Evolutionary conservation across 2,329 filamentous ascomycete species (phyloP), one percentile per base, ranked within the genome.

Genomic region (Phyllosticta paracitricarpa): DNA sequence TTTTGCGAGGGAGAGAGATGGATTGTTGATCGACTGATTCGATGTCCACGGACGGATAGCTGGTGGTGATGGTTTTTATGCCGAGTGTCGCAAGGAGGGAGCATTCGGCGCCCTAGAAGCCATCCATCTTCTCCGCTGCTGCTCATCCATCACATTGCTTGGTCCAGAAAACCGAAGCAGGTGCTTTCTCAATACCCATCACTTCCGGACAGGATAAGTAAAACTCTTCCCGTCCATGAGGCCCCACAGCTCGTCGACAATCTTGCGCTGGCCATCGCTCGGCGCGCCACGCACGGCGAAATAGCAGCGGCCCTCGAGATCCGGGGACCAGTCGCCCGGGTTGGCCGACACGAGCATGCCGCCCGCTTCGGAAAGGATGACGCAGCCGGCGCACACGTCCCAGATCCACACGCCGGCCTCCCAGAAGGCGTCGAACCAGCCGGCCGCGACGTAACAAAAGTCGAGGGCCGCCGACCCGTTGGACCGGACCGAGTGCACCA

Each of bases 401-500:
- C 73, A 75, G 5, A 69, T 62, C 66, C 67, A 73, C 4, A 70
- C 69, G 0, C 72, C 72, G 3, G 69, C 71, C 61, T 75, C 73
- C 72, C 72, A 75, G 59, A 73, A 75, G 0, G 65, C 61, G 52
- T 75, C 72, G 0, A 75, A 56, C 53, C 64, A 66, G 40, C 72
- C 72, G 5, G 70, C 68, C 1, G 72, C 73, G 1, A 75, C 72
- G 62, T 73, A 73, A 65, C 73, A 75, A 59, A 75, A 73, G 63
- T 74, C 69, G 1, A 75, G 66, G 0, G 72, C 73, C 0, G 72
- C 72, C 2, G 72, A 74, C 14, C 73, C 72, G 10, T 66, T 70
- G 2, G 68, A 70, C 17, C 72, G 72, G 12, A 72, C 64, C 0
- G 68, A 71, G 26, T 73, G 69, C 28, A 66, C 67, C 70, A 74